Conservation (phyloP, 169 alveolate species). For the Cryptosporidium bovis region DNA sequence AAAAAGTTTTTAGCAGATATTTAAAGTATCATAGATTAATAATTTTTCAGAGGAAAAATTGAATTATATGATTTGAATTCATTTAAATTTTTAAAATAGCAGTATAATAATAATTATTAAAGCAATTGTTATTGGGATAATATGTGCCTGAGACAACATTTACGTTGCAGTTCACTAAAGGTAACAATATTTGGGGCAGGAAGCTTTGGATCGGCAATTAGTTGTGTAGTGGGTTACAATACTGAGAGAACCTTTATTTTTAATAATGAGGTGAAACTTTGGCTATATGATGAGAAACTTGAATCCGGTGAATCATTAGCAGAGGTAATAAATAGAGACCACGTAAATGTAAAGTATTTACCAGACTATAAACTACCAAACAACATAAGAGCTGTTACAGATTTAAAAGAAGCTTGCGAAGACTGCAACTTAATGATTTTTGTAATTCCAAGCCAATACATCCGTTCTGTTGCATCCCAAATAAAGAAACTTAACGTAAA, state of each 20-base stretch:
- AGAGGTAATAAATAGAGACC: slow-evolving; percentile 86
- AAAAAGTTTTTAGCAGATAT: too few species aligned
- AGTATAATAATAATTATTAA: neutral
- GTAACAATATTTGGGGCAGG: slow-evolving; percentile 74
- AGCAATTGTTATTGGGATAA: neutral
- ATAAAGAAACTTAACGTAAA: slow-evolving; percentile 3
- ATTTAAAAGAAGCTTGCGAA: slow-evolving; percentile 84
- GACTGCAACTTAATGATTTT: slow-evolving; percentile 88
- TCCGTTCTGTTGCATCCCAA: slow-evolving; percentile 63
- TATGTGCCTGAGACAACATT: slow-evolving; percentile 70
- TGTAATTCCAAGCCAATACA: slow-evolving; percentile 91
- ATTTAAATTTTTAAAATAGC: too few species aligned
- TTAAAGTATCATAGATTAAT: neutral
- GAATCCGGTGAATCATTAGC: slow-evolving; percentile 86
- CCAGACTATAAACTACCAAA: slow-evolving; percentile 89
- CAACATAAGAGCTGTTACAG: slow-evolving; percentile 87
- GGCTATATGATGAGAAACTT: slow-evolving; percentile 87
- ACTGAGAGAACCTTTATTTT: slow-evolving; percentile 50
- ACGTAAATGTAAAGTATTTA: slow-evolving; percentile 89
- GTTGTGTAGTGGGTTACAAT: slow-evolving; percentile 65
- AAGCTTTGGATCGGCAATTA: slow-evolving; percentile 71
- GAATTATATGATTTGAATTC: neutral
- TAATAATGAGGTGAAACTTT: slow-evolving; percentile 84
- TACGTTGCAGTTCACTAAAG: slow-evolving; percentile 42
- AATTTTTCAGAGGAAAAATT: neutral